These are phyloP conservation scores for Glaciozyma antarctica DNA, from an alignment of 768 basidiomycete species.

Conservation along the genomic window DNA sequence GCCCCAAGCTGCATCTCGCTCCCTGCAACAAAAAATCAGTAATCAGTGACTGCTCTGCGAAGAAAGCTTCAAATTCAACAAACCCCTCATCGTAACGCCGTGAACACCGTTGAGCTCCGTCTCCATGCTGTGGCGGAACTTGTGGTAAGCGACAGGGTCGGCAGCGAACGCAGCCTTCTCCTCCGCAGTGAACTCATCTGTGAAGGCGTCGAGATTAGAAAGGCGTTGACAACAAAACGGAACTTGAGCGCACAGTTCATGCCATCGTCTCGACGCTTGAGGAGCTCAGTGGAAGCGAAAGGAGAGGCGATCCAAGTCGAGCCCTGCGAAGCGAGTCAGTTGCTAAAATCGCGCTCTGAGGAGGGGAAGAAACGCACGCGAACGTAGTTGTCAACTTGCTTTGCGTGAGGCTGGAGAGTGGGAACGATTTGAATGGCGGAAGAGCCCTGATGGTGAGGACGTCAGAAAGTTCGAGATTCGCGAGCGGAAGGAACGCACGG, in stretches of 20 bases:
- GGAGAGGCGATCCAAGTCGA: slow-evolving; percentile 27
- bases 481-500: slow-evolving; percentile 6
- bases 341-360: neutral
- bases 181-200: slow-evolving; percentile 24
- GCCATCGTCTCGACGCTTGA: slow-evolving; percentile 17
- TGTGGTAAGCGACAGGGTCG: slow-evolving; percentile 13
- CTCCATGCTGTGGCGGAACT: slow-evolving; percentile 28
- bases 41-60: no score
- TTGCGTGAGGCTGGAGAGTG: slow-evolving; percentile 13
- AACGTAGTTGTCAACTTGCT: slow-evolving; percentile 26
- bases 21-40: no score
- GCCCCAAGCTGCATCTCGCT: slow-evolving; percentile 15
- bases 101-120: slow-evolving; percentile 23
- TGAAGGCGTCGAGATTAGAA: neutral
- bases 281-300: slow-evolving; percentile 22
- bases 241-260: slow-evolving; percentile 1
- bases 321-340: neutral
- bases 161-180: slow-evolving; percentile 18
- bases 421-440: slow-evolving; percentile 31
- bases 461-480: neutral
- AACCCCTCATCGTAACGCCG: slow-evolving; percentile 20
- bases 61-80: no score
- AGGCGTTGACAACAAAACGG: neutral
- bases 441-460: slow-evolving; percentile 8
- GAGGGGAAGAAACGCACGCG: neutral